Evolutionary conservation across 352 stramenopile species (phyloP), one percentile per base, ranked within the genome.

Genomic region (Phytopythium chamaehyphon): DNA sequence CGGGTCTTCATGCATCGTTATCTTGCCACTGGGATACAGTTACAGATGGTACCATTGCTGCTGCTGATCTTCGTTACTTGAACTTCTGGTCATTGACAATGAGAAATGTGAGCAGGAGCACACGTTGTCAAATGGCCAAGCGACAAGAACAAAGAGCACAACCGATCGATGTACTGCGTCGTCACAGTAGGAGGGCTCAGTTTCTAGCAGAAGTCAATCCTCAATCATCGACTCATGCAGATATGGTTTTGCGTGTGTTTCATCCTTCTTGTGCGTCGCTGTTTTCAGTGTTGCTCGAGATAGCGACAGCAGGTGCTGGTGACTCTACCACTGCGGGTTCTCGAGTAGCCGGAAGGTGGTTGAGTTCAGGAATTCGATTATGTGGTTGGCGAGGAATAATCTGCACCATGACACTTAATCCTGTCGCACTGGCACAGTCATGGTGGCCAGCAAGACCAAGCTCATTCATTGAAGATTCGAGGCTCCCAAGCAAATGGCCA

Each of bases 11-110:
- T 55, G 70, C 86, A 9, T 74, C 83, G 11, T 80, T 97, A 43
- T 96, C 85, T 12, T 96, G 86, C 28, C 92, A 93, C 53, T 96
- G 89, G 90, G 90, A 97, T 57, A 93, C 81, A 1, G 82, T 78
- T 58, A 97, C 76, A 18, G 90, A 97, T 52, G 93, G 92, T 83
- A 33, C 5, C 28, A 33, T 10, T 10, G 28, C 28, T 33, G n/a
- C n/a, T 33, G 28, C 28, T 10, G 28, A 33, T 33, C 28, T 33
- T 5, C 28, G 5, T 33, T 33, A 64, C 24, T 18, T 6, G 4
- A n/a, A 22, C 3, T 46, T 28, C 23, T 35, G 18, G 18, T 9
- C 33, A 33, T 11, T 51, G 50, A 36, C 11, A 49, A 37, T 36
- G 33, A 18, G 3, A n/a, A 47, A 19, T 44, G 49, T 43, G 1